These are phyloP conservation scores for Ambispora gerdemannii DNA, from an alignment of 192 early-diverging fungal species.

Conservation along the genomic window DNA sequence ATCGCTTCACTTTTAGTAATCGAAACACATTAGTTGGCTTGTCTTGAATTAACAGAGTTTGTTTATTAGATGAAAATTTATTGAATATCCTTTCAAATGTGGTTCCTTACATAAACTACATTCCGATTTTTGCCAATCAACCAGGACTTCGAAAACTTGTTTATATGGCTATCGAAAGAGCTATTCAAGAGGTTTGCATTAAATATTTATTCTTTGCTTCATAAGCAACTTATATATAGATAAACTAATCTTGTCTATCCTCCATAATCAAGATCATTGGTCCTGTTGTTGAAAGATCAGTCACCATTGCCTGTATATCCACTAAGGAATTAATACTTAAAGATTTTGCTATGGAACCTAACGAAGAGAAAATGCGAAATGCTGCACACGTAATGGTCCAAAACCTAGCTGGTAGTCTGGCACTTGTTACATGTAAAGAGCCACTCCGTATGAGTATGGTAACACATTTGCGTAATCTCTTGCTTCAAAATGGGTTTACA, in stretches of 20 bases:
- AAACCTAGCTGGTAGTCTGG: slow-evolving; percentile 80
- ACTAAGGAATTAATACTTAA: slow-evolving; percentile 91
- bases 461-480: slow-evolving; percentile 63
- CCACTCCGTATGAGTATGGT: slow-evolving; percentile 84
- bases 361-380: slow-evolving; percentile 91
- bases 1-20: not conserved
- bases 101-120: slow-evolving; percentile 65
- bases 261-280: slow-evolving; percentile 52
- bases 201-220: not conserved
- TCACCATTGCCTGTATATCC: slow-evolving; percentile 88
- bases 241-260: not conserved
- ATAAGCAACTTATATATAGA: not conserved
- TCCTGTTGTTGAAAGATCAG: slow-evolving; percentile 89
- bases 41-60: too few species aligned
- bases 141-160: slow-evolving; percentile 88
- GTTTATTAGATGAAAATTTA: not conserved
- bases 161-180: slow-evolving; percentile 80
- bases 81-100: slow-evolving; percentile 37
- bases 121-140: slow-evolving; percentile 75
- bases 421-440: slow-evolving; percentile 90
- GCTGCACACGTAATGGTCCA: slow-evolving; percentile 96
- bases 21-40: not conserved
- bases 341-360: slow-evolving; percentile 93
- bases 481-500: slow-evolving; percentile 71
- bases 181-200: slow-evolving; percentile 72